Conservation (phyloP, 192 early-diverging fungal genomes). For the Nowakowskiella sp. region DNA sequence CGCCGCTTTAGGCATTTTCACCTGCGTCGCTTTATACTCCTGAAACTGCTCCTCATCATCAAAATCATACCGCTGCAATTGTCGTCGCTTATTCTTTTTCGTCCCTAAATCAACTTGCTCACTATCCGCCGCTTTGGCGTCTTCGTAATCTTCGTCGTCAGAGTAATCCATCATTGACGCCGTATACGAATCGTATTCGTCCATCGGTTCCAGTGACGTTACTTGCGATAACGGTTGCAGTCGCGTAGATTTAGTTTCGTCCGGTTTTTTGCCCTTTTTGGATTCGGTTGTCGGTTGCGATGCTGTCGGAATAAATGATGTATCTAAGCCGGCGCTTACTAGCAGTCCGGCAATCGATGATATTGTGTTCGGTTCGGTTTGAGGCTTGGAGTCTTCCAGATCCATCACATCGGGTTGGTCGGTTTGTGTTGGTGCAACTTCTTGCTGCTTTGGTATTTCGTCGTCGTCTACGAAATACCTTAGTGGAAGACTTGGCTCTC, state of each 20-base stretch:
- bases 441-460: too few relatives aligned
- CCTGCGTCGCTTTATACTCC: constrained; percentile 62
- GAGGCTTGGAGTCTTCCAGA: too few relatives aligned
- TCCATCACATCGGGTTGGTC: too few relatives aligned
- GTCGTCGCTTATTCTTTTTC: constrained; percentile 58
- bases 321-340: too few relatives aligned
- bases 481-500: too few relatives aligned
- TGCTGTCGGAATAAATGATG: constrained; percentile 2
- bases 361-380: too few relatives aligned
- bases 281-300: not conserved
- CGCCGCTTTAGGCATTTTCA: constrained; percentile 65
- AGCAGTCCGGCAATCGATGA: too few relatives aligned
- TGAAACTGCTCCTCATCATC: constrained; percentile 71
- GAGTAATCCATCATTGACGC: constrained; percentile 42
- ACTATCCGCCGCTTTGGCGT: constrained; percentile 12
- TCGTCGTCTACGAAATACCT: too few relatives aligned
- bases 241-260: too few relatives aligned
- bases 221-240: too few relatives aligned
- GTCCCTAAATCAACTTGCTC: constrained; percentile 62
- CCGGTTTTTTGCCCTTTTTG: constrained; percentile 9
- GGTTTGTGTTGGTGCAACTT: too few relatives aligned
- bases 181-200: constrained; percentile 24
- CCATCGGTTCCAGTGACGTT: constrained; percentile 1
- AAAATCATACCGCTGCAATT: constrained; percentile 67
- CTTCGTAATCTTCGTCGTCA: constrained; percentile 28